These are phyloP conservation scores for Naegleria lovaniensis DNA, from an alignment of 208 protist species.

Conservation along the genomic window DNA sequence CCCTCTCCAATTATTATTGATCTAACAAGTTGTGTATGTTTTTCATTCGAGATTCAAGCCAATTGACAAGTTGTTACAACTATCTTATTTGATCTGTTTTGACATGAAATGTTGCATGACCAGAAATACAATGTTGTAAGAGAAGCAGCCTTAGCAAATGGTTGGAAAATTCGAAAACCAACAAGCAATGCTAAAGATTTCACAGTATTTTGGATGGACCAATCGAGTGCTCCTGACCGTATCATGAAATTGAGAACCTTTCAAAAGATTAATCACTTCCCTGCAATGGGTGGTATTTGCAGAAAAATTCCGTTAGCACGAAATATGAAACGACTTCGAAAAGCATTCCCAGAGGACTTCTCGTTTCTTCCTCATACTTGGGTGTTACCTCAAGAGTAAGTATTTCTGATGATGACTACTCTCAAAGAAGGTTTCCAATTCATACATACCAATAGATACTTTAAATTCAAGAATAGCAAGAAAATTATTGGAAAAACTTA, in stretches of 20 bases:
- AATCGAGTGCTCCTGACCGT: constrained; percentile 70
- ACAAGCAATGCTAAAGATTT: constrained; percentile 56
- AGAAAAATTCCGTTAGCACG: constrained; percentile 80
- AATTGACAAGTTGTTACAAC: too few relatives aligned
- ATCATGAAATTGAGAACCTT: constrained; percentile 74
- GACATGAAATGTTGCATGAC: too few relatives aligned
- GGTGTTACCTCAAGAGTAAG: constrained; percentile 37
- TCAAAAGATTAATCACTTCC: constrained; percentile 91
- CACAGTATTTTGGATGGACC: constrained; percentile 87
- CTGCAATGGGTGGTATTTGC: constrained; percentile 81
- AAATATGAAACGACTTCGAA: constrained; percentile 72
- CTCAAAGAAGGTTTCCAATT: too few relatives aligned
- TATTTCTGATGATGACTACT: too few relatives aligned
- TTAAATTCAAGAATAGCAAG: not conserved
- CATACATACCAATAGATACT: not conserved
- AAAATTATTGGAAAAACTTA: constrained; percentile 64
- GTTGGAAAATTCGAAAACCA: not conserved
- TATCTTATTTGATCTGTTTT: not conserved
- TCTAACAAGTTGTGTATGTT: not conserved
- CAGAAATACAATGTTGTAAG: not conserved
- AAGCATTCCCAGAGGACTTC: constrained; percentile 69
- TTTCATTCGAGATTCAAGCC: not conserved
- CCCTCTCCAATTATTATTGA: not conserved
- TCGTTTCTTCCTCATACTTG: constrained; percentile 78
- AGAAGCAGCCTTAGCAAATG: not conserved